Evolutionary conservation across 2,329 filamentous ascomycete species (phyloP).

Genomic region (Fusarium sublunatum): DNA sequence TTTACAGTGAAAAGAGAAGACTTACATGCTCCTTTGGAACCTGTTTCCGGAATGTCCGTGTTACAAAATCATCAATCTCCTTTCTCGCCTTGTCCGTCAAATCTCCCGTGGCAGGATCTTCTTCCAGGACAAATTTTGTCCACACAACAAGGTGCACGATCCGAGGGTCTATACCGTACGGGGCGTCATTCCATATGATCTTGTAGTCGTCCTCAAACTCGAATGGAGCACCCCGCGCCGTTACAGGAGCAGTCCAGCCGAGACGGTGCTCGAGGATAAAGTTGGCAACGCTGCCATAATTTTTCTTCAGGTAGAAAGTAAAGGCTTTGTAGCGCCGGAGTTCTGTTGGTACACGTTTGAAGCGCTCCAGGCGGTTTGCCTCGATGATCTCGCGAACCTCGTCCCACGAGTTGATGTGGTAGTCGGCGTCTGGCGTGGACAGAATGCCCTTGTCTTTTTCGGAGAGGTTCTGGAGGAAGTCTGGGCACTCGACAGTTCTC

Average conservation of each 20-base stretch:
- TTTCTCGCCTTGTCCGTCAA: conserved; percentile 71
- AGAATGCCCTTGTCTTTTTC: conserved; percentile 78
- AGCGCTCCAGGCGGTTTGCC: conserved; percentile 76
- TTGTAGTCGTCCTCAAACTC: conserved; percentile 69
- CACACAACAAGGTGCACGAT: conserved; percentile 91
- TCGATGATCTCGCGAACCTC: conserved; percentile 72
- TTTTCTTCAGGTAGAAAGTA: conserved; percentile 69
- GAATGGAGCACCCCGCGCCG: conserved; percentile 54
- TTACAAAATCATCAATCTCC: conserved; percentile 78
- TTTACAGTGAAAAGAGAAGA: not conserved
- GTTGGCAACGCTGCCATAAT: conserved; percentile 80
- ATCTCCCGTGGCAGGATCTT: conserved; percentile 73
- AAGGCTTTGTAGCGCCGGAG: conserved; percentile 82
- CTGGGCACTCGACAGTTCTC: conserved; percentile 75
- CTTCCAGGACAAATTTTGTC: conserved; percentile 86
- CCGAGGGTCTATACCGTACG: conserved; percentile 81
- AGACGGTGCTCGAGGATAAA: conserved; percentile 80
- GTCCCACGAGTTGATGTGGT: conserved; percentile 73
- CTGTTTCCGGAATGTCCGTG: conserved; percentile 69
- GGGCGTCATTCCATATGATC: conserved; percentile 92
- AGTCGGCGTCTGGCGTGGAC: conserved; percentile 74
- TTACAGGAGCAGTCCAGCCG: conserved; percentile 68
- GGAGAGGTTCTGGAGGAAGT: conserved; percentile 71
- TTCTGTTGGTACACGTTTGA: conserved; percentile 81
- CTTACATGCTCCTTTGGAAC: conserved; percentile 66